Conservation (phyloP, 768 basidiomycete genomes). For the Cyclocybe aegerita region DNA sequence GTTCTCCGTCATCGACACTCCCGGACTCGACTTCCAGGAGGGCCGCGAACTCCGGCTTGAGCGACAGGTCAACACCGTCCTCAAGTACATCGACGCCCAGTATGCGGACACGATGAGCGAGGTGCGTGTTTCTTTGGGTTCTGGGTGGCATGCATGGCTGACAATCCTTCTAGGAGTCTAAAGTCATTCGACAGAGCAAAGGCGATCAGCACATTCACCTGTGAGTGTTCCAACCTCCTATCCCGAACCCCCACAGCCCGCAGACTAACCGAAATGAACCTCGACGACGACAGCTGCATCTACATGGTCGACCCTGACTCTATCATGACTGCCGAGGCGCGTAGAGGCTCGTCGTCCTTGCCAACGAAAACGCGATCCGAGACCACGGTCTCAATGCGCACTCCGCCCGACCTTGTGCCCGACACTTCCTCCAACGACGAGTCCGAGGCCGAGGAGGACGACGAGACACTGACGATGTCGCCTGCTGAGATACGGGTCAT, state of each 20-base stretch:
- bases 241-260: too few species aligned
- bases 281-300: slow-evolving; percentile 55
- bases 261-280: too few species aligned
- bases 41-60: slow-evolving; percentile 79
- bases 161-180: slow-evolving; percentile 63
- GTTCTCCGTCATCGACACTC: slow-evolving; percentile 83
- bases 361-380: slow-evolving; percentile 66
- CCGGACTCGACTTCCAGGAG: slow-evolving; percentile 74
- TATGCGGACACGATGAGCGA: slow-evolving; percentile 88
- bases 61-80: slow-evolving; percentile 68
- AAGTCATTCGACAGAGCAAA: slow-evolving; percentile 83
- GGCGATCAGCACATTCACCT: slow-evolving; percentile 90
- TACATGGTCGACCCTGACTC: slow-evolving; percentile 83
- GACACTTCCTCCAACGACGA: slow-evolving; percentile 54
- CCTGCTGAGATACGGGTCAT: slow-evolving; percentile 80
- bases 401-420: slow-evolving; percentile 53
- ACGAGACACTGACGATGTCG: slow-evolving; percentile 61
- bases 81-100: slow-evolving; percentile 79
- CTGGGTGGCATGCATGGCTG: background rate
- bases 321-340: slow-evolving; percentile 54
- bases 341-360: slow-evolving; percentile 46
- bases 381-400: slow-evolving; percentile 54
- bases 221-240: slow-evolving; percentile 41
- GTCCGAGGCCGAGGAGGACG: slow-evolving; percentile 47
- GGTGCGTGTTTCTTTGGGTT: slow-evolving; percentile 38